Evolutionary conservation across 805 yeast species (phyloP), one percentile per base, ranked within the genome.

Genomic region (Wickerhamiella occidentalis): DNA sequence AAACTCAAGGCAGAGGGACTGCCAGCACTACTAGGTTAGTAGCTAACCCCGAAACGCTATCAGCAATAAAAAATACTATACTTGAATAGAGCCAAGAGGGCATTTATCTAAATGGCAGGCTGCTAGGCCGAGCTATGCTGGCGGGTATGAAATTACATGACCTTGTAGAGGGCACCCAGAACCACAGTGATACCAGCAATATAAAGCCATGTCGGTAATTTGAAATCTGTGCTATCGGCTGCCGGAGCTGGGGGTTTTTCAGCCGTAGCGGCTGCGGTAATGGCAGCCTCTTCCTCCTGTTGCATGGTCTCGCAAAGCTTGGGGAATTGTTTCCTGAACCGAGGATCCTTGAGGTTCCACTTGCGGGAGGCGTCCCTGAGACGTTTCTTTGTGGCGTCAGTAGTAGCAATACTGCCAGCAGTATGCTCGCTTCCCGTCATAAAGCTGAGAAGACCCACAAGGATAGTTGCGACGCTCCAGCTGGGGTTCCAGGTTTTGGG

Each of bases 401-500:
- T 71, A 2, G 92, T 76, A 12, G 63, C 66, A 6, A 85, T 75
- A 12, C 85, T 77, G 1, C 95, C 95, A 0, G 94, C 80, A 2
- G 95, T 83, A 22, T 74, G 67, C 58, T 86, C 95, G 51, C 76
- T 74, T 15, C 90, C 80, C 2, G 92, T 84, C 95, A 86, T 86
- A 59, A 86, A 86, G 63, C 94, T 83, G 56, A 86, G 68, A 38
- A 86, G 65, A 0, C 95, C 95, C 8, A 79, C 83, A 56, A 86
- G 70, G n/a, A 86, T 86, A 0, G 95, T 85, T 15, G 84, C 71
- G 17, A 85, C 95, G 42, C 86, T 79, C 95, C 95, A 86, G 12
- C 92, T 85, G 2, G 95, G 95, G 63, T 86, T 86, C 95, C 95
- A 86, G 1, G 81, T 69, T 62, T 85, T 92, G 3, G 94, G 94